phyloP scores from a whole-genome alignment of 495 filamentous ascomycete genomes.

The Aspergillus homomorphus region DNA sequence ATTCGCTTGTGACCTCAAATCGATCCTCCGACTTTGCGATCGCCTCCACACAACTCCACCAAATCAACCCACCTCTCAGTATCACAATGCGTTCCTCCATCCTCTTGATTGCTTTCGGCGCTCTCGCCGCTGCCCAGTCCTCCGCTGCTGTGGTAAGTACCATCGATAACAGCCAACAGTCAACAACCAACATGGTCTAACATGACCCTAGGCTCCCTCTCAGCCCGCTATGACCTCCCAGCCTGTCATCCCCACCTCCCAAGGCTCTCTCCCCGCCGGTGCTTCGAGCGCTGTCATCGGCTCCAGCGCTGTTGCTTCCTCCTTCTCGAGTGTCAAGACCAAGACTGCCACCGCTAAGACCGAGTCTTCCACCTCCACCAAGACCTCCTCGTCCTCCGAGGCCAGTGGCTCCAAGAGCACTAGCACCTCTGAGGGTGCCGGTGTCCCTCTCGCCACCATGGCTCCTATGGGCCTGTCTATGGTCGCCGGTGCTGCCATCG shows the following conservation, averaged over 20 bases:
- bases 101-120: conserved; percentile 41
- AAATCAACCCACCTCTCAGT: conserved; percentile 8
- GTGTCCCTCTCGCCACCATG: conserved; percentile 35
- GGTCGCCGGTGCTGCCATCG: conserved; percentile 46
- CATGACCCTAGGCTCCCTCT: not conserved
- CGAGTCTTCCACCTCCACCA: conserved; percentile 11
- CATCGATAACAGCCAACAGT: conserved; percentile 4
- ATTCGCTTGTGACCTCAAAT: conserved; percentile 8
- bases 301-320: conserved; percentile 9
- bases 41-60: conserved; percentile 9
- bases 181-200: not conserved
- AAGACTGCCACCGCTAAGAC: conserved; percentile 12
- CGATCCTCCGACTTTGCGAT: conserved; percentile 1
- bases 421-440: conserved; percentile 31
- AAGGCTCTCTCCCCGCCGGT: conserved; percentile 19
- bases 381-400: conserved; percentile 11
- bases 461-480: conserved; percentile 37
- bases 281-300: conserved; percentile 10
- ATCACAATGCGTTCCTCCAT: conserved; percentile 42
- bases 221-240: conserved; percentile 15
- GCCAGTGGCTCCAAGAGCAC: conserved; percentile 11
- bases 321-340: conserved; percentile 9
- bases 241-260: conserved; percentile 21
- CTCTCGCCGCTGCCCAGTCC: conserved; percentile 36
- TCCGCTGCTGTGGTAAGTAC: conserved; percentile 22